Evolutionary conservation across 257 asterid species (phyloP).

Genomic region (Buddleja alternifolia): DNA sequence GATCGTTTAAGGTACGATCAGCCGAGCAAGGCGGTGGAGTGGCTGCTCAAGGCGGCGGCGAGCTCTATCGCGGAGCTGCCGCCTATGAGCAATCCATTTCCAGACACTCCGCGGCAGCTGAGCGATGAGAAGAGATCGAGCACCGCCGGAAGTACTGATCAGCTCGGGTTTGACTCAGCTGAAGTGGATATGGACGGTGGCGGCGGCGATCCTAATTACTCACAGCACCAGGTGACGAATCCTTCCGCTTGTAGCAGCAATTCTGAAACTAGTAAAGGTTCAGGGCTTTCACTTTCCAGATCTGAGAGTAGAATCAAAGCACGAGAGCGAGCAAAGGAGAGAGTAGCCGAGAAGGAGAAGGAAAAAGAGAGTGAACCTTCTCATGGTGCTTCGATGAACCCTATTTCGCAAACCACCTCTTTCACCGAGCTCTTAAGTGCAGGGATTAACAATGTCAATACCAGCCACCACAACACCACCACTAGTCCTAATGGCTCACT

Average conservation of each 20-base stretch:
- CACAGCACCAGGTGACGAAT: constrained; percentile 33
- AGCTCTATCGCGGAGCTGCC: constrained; percentile 73
- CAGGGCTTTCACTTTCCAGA: constrained; percentile 61
- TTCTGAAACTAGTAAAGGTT: constrained; percentile 53
- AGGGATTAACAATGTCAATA: constrained; percentile 32
- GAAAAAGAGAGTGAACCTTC: constrained; percentile 40
- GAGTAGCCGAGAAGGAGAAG: constrained; percentile 60
- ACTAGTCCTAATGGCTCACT: constrained; percentile 17
- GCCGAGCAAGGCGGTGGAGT: constrained; percentile 95
- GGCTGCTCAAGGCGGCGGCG: constrained; percentile 82
- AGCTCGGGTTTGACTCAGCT: constrained; percentile 53
- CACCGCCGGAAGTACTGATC: constrained; percentile 46
- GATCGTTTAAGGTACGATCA: constrained; percentile 85
- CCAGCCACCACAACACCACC: constrained; percentile 24
- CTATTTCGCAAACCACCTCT: constrained; percentile 52
- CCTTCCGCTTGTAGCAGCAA: constrained; percentile 50
- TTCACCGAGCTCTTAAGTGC: constrained; percentile 59
- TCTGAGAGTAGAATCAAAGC: constrained; percentile 57
- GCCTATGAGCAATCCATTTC: constrained; percentile 52
- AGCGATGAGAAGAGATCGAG: constrained; percentile 73
- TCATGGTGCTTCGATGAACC: constrained; percentile 33
- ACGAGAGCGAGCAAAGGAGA: constrained; percentile 53
- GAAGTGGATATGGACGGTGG: constrained; percentile 58
- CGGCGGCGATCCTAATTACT: constrained; percentile 32
- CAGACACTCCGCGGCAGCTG: constrained; percentile 61